Conservation (phyloP, 345 rosid genomes). For the Durio zibethinus region DNA sequence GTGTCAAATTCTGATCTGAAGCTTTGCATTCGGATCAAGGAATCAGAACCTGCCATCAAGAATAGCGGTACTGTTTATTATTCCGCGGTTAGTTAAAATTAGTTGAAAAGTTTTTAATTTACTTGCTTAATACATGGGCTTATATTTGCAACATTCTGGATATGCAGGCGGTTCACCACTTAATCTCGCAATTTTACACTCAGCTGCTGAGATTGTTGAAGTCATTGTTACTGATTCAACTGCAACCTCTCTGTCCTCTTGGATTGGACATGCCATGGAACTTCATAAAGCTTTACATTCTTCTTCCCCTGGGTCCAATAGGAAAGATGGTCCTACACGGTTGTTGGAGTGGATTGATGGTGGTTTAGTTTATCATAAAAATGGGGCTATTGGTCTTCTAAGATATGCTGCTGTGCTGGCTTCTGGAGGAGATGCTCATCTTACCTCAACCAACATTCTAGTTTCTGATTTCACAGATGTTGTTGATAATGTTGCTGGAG, state of each 20-base stretch:
- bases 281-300: slow-evolving; percentile 87
- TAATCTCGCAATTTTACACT: slow-evolving; percentile 91
- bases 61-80: slow-evolving; percentile 47
- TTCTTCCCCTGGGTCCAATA: slow-evolving; percentile 89
- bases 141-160: slow-evolving; percentile 27
- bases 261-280: slow-evolving; percentile 85
- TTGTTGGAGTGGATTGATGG: slow-evolving; percentile 95
- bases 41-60: slow-evolving; percentile 60
- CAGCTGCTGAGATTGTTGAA: slow-evolving; percentile 96
- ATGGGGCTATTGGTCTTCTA: slow-evolving; percentile 83
- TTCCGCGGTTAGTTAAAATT: slow-evolving; percentile 11
- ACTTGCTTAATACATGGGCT: slow-evolving; percentile 11
- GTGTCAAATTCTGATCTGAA: slow-evolving; percentile 73
- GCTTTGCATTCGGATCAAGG: slow-evolving; percentile 81
- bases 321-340: slow-evolving; percentile 90
- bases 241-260: slow-evolving; percentile 74
- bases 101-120: slow-evolving; percentile 13
- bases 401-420: slow-evolving; percentile 86
- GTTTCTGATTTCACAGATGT: slow-evolving; percentile 71
- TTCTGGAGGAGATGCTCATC: slow-evolving; percentile 92
- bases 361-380: slow-evolving; percentile 88
- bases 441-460: slow-evolving; percentile 67
- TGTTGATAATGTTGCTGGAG: slow-evolving; percentile 71
- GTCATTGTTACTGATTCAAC: slow-evolving; percentile 83
- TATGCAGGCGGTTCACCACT: slow-evolving; percentile 80